A percentile compares a stretch with the other conserved stretches of the same genome.
Evolutionary conservation across 2,329 filamentous ascomycete species (phyloP).

Genomic region (Uncinocarpus reesii): DNA sequence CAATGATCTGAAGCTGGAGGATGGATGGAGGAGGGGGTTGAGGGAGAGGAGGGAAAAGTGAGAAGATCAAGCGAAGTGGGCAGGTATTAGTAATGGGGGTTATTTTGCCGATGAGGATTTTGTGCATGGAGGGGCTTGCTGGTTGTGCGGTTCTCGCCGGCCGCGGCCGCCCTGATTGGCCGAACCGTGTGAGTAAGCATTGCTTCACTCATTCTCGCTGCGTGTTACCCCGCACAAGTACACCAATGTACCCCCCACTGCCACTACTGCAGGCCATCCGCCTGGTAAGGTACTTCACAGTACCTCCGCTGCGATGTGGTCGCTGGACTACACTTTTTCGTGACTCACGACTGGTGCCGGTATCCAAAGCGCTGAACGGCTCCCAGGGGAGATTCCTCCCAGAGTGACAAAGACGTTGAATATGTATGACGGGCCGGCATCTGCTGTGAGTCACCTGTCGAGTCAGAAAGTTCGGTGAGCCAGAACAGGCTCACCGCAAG

Average conservation of each 20-base stretch:
- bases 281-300: background rate
- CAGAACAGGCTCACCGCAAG: constrained; percentile 5
- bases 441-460: background rate
- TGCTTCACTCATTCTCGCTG: background rate
- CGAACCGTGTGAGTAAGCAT: constrained; percentile 10
- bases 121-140: constrained; percentile 19
- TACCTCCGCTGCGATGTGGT: background rate
- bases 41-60: background rate
- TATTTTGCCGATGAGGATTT: constrained; percentile 22
- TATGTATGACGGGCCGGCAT: background rate
- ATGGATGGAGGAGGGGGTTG: constrained; percentile 10
- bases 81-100: constrained; percentile 20
- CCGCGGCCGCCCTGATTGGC: background rate
- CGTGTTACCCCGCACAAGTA: constrained; percentile 8
- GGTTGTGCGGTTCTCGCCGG: constrained; percentile 17
- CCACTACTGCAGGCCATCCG: background rate
- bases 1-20: constrained; percentile 22
- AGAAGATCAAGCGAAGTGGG: constrained; percentile 20
- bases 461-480: background rate
- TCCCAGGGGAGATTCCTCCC: no score
- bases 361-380: background rate
- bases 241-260: constrained; percentile 1
- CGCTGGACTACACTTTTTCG: no score
- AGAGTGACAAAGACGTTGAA: background rate
- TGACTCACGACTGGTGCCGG: background rate